Evolutionary conservation across 768 basidiomycete species (phyloP), one percentile per base, ranked within the genome.

Genomic region (Thelephora ganbajun): DNA sequence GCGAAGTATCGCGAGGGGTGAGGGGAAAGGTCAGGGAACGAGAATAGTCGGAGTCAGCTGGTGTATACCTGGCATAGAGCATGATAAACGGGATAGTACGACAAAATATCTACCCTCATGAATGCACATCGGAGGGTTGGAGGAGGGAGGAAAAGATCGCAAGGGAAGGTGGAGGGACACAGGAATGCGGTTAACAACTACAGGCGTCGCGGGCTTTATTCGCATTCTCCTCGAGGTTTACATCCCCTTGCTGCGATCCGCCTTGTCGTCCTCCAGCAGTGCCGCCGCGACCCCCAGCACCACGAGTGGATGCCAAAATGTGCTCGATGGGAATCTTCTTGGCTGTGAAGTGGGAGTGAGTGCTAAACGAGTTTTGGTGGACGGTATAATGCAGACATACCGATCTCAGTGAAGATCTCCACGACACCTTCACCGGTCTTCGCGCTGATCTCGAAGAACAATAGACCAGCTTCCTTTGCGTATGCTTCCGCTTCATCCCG

Each of bases 401-500:
- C 94, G 58, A 99, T 98, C 66, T 97, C 93, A 11, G 93, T 98
- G 64, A 99, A 99, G 26, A 98, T 79, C 59, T 98, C 96, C 20
- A 91, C 85, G 48, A 98, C 78, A 35, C 91, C 92, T 58, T 93
- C 86, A 14, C 93, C 92, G 4, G 89, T 90, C 78, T 98, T 99
- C 20, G 96, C 96, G 58, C 84, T 88, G 34, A 93, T 96, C 71
- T 99, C 96, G 56, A 94, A 96, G 73, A 98, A 98, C 36, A 99
- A 67, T 37, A 98, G 63, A 1, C 88, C 86, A n/a, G 86, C 82
- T 65, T 98, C 96, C 48, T 85, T 78, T 11, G 96, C 96, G 61
- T 98, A 99, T 6, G 91, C 91, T 59, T 89, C 84, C 1, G 94
- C 96, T 67, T 98, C 96, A 57, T 96, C 94, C 50, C 80, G 74